Evolutionary conservation across 2,329 filamentous ascomycete genomes (phyloP).

Genomic region (Aaosphaeria arxii): DNA sequence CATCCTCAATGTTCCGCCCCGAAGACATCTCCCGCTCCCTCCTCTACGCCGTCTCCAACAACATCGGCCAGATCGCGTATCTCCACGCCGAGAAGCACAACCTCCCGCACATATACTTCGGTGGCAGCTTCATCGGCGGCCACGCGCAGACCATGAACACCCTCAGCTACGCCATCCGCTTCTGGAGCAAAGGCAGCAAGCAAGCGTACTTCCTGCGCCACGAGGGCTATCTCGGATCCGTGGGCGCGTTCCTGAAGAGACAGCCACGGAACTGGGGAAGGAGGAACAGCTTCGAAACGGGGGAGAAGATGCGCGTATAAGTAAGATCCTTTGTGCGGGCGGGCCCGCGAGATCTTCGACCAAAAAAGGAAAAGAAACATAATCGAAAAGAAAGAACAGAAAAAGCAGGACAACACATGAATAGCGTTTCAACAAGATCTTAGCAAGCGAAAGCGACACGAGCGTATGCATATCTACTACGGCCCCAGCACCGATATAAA

Average conservation of each 20-base stretch:
- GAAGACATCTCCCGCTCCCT: slow-evolving; percentile 89
- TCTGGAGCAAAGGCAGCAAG: slow-evolving; percentile 92
- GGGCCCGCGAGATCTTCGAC: too few species aligned
- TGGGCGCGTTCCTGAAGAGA: slow-evolving; percentile 89
- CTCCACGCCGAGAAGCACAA: slow-evolving; percentile 95
- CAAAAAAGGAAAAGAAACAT: too few species aligned
- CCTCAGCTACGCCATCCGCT: slow-evolving; percentile 91
- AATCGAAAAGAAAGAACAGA: too few species aligned
- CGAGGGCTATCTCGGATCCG: slow-evolving; percentile 90
- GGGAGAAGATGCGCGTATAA: neutral
- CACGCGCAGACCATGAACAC: slow-evolving; percentile 98
- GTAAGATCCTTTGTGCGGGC: too few species aligned
- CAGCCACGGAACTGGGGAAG: slow-evolving; percentile 91
- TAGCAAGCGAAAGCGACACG: too few species aligned
- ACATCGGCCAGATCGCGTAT: slow-evolving; percentile 96
- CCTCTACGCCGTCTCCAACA: slow-evolving; percentile 91
- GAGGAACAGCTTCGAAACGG: slow-evolving; percentile 67
- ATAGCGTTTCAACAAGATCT: too few species aligned
- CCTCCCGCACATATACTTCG: slow-evolving; percentile 92
- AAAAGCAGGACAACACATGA: too few species aligned
- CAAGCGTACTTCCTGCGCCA: slow-evolving; percentile 95
- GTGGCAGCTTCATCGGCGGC: slow-evolving; percentile 92
- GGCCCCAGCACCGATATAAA: too few species aligned
- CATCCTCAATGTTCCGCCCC: slow-evolving; percentile 60
- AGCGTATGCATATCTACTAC: too few species aligned